Base-by-base conservation (phyloP, 179 eudicot species). In the Spergularia azorica region DNA sequence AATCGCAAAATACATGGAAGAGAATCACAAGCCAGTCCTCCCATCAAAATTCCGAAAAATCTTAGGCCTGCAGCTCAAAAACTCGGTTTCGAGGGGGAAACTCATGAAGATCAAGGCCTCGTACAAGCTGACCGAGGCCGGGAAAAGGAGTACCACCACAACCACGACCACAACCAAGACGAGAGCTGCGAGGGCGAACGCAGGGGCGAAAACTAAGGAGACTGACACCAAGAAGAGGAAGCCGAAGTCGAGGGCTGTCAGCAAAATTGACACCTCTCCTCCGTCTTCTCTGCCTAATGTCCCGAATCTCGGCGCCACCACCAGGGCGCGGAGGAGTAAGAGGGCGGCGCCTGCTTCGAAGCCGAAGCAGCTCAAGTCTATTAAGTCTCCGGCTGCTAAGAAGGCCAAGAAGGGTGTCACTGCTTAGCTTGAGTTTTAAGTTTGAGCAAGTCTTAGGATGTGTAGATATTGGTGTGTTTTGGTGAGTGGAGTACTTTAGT, bases 61-160 rank as follows among this genome's bases (percentile, higher is more conserved):
- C 18, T 72, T 93, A 0, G 89, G 84, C 11, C 90, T 86, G 21
- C 96, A 93, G 63, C 77, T 91, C 80, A 91, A 91, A 82, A 93
- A 91, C 73, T 88, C 87, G 0, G 89, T 86, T 0, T 52, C 88
- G 1, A 88, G 73, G 55, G 95, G 98, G 0, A 93, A 91, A 67
- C 86, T 93, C 0, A 84, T 88, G 69, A 93, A 91, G 65, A 60
- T 93, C 76, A 93, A 86, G 78, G 94, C 94, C 16, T 91, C 97
- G 0, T 93, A 87, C 87, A 93, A 93, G 84, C 81, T 93, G 0
- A 82, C 89, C 0, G 89, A 84, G 32, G 72, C 83, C 1, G 80
- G 67, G 0, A 90, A 87, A 61, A 86, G 82, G 83, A 65, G 57
- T n/a, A n/a, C n/a, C 70, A 82, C 7, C 65, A 60, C 72, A 6